These are phyloP conservation scores for Fusarium chuoi DNA, from an alignment of 2,329 filamentous ascomycete species.

Conservation along the genomic window DNA sequence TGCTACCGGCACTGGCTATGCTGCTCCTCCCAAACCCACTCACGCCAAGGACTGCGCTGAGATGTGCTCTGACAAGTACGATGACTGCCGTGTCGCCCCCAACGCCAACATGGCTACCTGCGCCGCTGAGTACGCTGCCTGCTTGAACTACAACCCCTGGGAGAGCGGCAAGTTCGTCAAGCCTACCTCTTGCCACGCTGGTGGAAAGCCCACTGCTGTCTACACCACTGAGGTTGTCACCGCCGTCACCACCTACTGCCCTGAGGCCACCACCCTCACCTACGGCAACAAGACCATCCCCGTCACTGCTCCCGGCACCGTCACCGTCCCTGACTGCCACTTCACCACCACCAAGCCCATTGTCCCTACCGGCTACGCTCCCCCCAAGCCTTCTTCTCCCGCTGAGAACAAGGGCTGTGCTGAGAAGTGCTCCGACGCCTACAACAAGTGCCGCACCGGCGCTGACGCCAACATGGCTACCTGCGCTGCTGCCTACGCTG, in stretches of 20 bases:
- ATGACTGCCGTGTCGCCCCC: conserved; percentile 31
- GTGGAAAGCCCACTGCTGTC: conserved; percentile 51
- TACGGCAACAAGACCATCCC: conserved; percentile 47
- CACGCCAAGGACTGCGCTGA: conserved; percentile 28
- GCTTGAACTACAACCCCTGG: conserved; percentile 44
- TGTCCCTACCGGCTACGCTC: conserved; percentile 32
- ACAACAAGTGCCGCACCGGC: neutral
- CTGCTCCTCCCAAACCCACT: conserved; percentile 22
- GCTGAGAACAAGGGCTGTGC: conserved; percentile 22
- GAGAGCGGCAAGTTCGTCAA: conserved; percentile 14
- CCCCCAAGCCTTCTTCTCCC: conserved; percentile 26
- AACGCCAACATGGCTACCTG: conserved; percentile 40
- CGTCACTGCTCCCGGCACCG: conserved; percentile 26
- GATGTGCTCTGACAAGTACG: conserved; percentile 28
- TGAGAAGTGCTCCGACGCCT: conserved; percentile 9
- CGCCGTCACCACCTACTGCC: conserved; percentile 52
- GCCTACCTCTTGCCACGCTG: conserved; percentile 55
- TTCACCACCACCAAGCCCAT: conserved; percentile 17
- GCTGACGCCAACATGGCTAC: neutral
- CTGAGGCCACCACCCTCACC: conserved; percentile 45
- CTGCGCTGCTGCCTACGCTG: conserved; percentile 2
- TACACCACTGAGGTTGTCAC: conserved; percentile 31
- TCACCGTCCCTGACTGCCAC: conserved; percentile 25
- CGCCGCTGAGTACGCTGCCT: conserved; percentile 38
- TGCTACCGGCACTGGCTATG: conserved; percentile 17